These are phyloP conservation scores for Pythium brachiatum DNA, from an alignment of 352 stramenopile genomes.

Conservation along the genomic window DNA sequence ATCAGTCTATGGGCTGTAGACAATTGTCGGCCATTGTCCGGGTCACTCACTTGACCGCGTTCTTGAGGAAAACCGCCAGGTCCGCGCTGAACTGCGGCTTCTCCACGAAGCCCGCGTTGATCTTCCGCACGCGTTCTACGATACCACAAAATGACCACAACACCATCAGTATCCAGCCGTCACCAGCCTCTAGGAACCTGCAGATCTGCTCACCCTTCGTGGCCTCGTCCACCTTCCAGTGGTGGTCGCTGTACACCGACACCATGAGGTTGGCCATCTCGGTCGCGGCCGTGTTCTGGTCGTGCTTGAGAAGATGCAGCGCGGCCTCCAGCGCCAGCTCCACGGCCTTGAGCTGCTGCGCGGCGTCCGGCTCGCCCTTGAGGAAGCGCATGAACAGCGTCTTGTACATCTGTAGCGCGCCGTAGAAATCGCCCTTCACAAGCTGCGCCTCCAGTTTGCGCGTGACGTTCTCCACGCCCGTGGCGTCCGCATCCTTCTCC, in stretches of 20 bases:
- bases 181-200: no score
- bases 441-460: constrained; percentile 78
- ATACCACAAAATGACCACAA: neutral
- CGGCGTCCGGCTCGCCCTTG: constrained; percentile 57
- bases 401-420: constrained; percentile 90
- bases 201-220: constrained; percentile 68
- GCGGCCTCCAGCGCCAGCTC: constrained; percentile 64
- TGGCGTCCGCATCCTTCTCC: constrained; percentile 31
- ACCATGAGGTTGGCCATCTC: constrained; percentile 83
- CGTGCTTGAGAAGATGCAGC: constrained; percentile 64
- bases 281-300: constrained; percentile 70
- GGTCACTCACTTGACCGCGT: constrained; percentile 66
- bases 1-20: neutral
- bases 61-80: constrained; percentile 66
- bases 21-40: neutral
- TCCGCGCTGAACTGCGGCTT: constrained; percentile 75
- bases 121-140: constrained; percentile 47
- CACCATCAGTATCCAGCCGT: no score
- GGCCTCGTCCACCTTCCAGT: constrained; percentile 63
- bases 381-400: constrained; percentile 86
- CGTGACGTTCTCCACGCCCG: constrained; percentile 69
- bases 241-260: constrained; percentile 67
- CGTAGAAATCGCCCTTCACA: constrained; percentile 77
- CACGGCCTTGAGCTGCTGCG: constrained; percentile 60
- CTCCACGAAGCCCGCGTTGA: constrained; percentile 52